Percentiles rank a stretch among this genome's conserved stretches.
Conservation (phyloP, 345 rosid genomes). For the Eucalyptus microcorys region DNA sequence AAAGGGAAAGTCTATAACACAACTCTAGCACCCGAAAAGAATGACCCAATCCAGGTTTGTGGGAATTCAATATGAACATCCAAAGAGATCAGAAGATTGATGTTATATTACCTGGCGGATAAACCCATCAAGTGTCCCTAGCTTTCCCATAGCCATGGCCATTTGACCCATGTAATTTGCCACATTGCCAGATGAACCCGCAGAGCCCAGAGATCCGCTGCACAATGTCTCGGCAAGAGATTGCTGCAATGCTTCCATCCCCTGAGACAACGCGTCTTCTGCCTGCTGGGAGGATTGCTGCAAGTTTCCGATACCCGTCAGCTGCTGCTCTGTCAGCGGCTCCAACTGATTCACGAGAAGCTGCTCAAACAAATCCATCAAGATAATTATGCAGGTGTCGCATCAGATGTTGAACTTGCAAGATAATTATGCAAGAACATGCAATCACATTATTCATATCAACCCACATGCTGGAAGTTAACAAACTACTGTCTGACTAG, state of each 20-base stretch:
- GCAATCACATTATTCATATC: background rate
- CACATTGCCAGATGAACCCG: slow-evolving; percentile 80
- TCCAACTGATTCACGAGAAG: slow-evolving; percentile 84
- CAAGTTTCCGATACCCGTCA: slow-evolving; percentile 58
- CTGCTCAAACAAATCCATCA: slow-evolving; percentile 18
- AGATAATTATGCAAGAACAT: background rate
- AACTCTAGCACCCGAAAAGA: background rate
- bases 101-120: slow-evolving; percentile 71
- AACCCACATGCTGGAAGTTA: background rate
- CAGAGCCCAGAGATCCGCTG: slow-evolving; percentile 73
- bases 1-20: background rate
- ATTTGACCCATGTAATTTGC: slow-evolving; percentile 99
- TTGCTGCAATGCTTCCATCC: slow-evolving; percentile 98
- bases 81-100: background rate
- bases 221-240: slow-evolving; percentile 88
- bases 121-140: slow-evolving; percentile 95
- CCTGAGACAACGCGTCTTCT: slow-evolving; percentile 97
- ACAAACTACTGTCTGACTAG: background rate
- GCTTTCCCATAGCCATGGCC: slow-evolving; percentile 99
- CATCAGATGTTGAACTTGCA: background rate
- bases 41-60: background rate
- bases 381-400: background rate
- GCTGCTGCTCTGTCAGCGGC: slow-evolving; percentile 95
- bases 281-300: slow-evolving; percentile 99
- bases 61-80: background rate